Evolutionary conservation across 2,329 filamentous ascomycete genomes (phyloP).

Genomic region (Alternaria sp.): DNA sequence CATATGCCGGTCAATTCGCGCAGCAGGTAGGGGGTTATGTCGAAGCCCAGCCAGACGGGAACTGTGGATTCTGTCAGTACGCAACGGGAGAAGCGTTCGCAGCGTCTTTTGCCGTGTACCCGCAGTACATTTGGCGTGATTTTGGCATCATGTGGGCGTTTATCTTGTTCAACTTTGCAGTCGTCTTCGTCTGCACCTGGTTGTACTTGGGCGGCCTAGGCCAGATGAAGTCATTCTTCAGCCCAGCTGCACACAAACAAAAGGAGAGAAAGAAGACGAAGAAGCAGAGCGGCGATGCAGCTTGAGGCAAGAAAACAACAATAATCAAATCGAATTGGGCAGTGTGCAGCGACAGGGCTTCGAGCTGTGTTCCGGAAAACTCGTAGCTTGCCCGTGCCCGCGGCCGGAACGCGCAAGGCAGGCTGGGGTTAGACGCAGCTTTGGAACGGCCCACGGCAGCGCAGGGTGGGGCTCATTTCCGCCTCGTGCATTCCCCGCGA

Average conservation of each 20-base stretch:
- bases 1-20: conserved; percentile 66
- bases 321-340: conserved; percentile 10
- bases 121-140: conserved; percentile 69
- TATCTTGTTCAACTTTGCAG: conserved; percentile 69
- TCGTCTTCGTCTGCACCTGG: conserved; percentile 64
- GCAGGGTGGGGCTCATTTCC: conserved; percentile 26
- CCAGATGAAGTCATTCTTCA: conserved; percentile 49
- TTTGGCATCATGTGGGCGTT: conserved; percentile 65
- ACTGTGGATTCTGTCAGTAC: conserved; percentile 72
- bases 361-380: conserved; percentile 31
- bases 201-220: conserved; percentile 59
- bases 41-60: conserved; percentile 60
- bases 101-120: conserved; percentile 66
- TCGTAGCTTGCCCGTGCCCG: conserved; percentile 41
- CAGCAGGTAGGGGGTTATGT: conserved; percentile 68
- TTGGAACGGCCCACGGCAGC: conserved; percentile 15
- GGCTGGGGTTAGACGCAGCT: conserved; percentile 5
- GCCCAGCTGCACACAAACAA: conserved; percentile 44
- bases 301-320: conserved; percentile 15
- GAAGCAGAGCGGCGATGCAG: conserved; percentile 34
- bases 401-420: conserved; percentile 34
- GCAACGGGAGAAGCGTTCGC: conserved; percentile 67
- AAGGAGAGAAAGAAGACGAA: conserved; percentile 36
- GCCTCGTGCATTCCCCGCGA: conserved; percentile 37
- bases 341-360: conserved; percentile 18